These are phyloP conservation scores for Tylopilus plumbeoviolaceoides DNA, from an alignment of 768 basidiomycete species.

Conservation along the genomic window DNA sequence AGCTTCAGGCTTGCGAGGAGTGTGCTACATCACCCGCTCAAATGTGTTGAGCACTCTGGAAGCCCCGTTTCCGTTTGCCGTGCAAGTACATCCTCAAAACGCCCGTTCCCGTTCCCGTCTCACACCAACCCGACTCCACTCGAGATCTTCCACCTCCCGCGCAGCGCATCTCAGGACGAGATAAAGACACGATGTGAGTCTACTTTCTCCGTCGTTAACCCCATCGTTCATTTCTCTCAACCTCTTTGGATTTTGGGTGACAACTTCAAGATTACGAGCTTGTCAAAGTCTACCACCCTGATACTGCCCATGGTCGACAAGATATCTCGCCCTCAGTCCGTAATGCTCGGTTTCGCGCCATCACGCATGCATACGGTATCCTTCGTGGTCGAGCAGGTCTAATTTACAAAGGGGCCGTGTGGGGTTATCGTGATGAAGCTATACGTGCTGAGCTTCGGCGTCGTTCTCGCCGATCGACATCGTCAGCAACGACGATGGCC, in stretches of 20 bases:
- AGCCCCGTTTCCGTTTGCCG: background rate
- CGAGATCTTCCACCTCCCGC: slow-evolving; percentile 68
- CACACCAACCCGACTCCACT: slow-evolving; percentile 56
- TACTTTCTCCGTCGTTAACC: background rate
- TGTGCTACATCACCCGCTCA: background rate
- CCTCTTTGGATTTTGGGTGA: background rate
- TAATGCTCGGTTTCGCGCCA: slow-evolving; percentile 60
- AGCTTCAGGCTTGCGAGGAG: slow-evolving; percentile 1
- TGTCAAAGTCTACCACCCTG: slow-evolving; percentile 69
- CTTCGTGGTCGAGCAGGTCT: slow-evolving; percentile 14
- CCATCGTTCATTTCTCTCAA: background rate
- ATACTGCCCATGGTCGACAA: slow-evolving; percentile 43
- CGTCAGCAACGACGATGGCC: slow-evolving; percentile 24
- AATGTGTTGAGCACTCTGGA: background rate
- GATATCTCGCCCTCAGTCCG: slow-evolving; percentile 40
- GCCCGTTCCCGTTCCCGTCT: slow-evolving; percentile 46
- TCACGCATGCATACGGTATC: slow-evolving; percentile 60
- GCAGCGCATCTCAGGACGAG: slow-evolving; percentile 50
- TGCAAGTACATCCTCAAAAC: slow-evolving; percentile 13
- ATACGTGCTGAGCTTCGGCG: slow-evolving; percentile 51
- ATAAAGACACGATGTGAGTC: slow-evolving; percentile 66
- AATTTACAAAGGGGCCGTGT: background rate
- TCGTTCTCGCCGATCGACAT: slow-evolving; percentile 31
- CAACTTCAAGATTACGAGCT: slow-evolving; percentile 61
- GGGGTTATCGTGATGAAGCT: slow-evolving; percentile 33